These are phyloP conservation scores for Colletotrichum chrysophilum DNA, from an alignment of 2,329 filamentous ascomycete genomes.

Conservation along the genomic window DNA sequence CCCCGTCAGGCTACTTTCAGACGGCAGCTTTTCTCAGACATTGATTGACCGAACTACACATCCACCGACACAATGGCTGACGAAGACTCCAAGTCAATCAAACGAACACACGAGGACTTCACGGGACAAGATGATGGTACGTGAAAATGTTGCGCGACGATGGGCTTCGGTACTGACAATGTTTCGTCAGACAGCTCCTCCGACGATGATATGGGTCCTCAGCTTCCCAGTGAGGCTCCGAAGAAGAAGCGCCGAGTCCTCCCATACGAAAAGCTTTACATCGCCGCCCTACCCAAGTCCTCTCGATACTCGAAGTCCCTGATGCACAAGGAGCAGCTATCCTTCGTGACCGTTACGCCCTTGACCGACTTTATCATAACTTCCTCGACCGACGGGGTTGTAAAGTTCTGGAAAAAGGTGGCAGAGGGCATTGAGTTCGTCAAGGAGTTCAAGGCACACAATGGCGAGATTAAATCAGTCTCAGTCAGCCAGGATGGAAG, in stretches of 20 bases:
- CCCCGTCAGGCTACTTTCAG: neutral
- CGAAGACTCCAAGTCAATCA: slow-evolving; percentile 45
- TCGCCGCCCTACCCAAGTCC: slow-evolving; percentile 84
- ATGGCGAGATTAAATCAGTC: slow-evolving; percentile 81
- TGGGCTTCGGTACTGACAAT: neutral
- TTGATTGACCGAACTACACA: neutral
- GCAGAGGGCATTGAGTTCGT: slow-evolving; percentile 93
- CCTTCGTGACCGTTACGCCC: slow-evolving; percentile 87
- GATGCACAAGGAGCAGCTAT: slow-evolving; percentile 97
- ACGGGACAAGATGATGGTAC: slow-evolving; percentile 51
- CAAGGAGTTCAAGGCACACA: slow-evolving; percentile 94
- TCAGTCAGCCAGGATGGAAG: slow-evolving; percentile 88
- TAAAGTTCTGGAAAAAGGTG: slow-evolving; percentile 99
- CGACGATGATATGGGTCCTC: slow-evolving; percentile 92
- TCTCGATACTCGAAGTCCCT: slow-evolving; percentile 90
- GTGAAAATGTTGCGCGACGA: slow-evolving; percentile 12
- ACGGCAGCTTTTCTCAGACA: neutral
- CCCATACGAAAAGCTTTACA: slow-evolving; percentile 93
- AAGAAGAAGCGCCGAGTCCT: slow-evolving; percentile 90
- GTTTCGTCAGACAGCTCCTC: slow-evolving; percentile 67
- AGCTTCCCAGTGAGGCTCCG: slow-evolving; percentile 78
- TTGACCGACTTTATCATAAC: slow-evolving; percentile 95
- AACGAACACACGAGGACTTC: slow-evolving; percentile 63
- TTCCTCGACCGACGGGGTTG: slow-evolving; percentile 90
- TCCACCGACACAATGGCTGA: slow-evolving; percentile 32